Evolutionary conservation across 257 asterid genomes (phyloP), one percentile per base, ranked within the genome.

Genomic region (Jasminum sambac): DNA sequence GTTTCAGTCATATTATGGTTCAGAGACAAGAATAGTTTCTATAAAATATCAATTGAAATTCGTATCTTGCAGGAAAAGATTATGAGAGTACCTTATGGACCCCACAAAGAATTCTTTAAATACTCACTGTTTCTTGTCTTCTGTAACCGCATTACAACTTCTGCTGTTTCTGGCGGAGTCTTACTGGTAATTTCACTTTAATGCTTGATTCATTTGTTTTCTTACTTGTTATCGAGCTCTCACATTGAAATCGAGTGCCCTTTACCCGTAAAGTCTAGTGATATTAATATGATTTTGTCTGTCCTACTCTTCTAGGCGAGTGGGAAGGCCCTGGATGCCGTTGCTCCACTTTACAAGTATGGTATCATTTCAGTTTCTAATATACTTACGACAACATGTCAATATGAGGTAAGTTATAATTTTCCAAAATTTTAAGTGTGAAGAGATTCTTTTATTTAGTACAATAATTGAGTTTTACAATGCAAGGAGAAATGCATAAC

Each of bases 31-130:
- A 63, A 42, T 63, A 23, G 50, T 50, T 63, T 64, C 68, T 73
- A 46, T 41, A 58, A 58, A 43, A 38, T 8, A 64, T 70, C 80
- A 73, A 60, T 64, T 48, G 63, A 68, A 63, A 40, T 41, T 76
- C 59, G 37, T 67, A 78, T 78, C 65, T 79, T 81, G 67, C 99
- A 95, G 98, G 99, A 95, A 77, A 95, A 91, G 85, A 88, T 95
- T 67, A 95, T 95, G 96, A 85, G 98, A 79, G 86, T 91, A 78
- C 99, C 99, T 26, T 95, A 91, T 80, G 99, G 99, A 71, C 85
- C 89, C 30, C 24, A 84, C 17, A 87, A 91, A 72, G 98, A 95
- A 72, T 89, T 72, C 79, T 95, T 91, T 46, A 84, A 72, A 82
- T 85, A 84, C 81, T 95, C 99, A 14, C 60, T 95, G 81, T 95